These are phyloP conservation scores for Thuja plicata DNA, from an alignment of 83 land plant genomes.

Conservation along the genomic window DNA sequence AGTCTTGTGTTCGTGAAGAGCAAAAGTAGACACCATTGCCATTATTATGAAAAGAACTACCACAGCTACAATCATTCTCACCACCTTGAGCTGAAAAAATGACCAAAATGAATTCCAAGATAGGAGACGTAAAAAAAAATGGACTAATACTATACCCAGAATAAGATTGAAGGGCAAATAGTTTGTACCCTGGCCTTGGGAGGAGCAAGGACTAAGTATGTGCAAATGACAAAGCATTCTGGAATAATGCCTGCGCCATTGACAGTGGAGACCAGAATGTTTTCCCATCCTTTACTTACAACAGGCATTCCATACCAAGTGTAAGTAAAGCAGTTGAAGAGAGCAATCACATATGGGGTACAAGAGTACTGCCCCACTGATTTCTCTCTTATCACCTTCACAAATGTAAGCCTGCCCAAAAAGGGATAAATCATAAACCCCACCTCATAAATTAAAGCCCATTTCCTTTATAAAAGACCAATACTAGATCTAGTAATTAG, in stretches of 20 bases:
- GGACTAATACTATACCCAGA: too few species aligned
- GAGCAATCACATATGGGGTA: conserved; percentile 15
- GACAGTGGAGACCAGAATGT: conserved; percentile 3
- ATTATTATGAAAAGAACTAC: neutral
- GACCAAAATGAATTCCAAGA: too few species aligned
- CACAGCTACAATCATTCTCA: conserved; percentile 1
- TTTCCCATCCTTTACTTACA: conserved; percentile 12
- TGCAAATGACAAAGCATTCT: conserved; percentile 38
- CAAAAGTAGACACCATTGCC: neutral
- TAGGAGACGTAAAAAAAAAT: too few species aligned
- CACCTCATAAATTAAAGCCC: neutral
- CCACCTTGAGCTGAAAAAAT: neutral
- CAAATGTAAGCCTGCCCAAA: conserved; percentile 7
- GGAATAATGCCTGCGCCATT: conserved; percentile 6
- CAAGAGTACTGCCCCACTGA: neutral
- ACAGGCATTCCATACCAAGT: conserved; percentile 16
- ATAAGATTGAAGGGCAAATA: too few species aligned
- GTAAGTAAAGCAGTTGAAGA: conserved; percentile 11
- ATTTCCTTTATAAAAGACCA: neutral
- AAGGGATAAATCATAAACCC: neutral
- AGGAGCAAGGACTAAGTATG: conserved; percentile 17
- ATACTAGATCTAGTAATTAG: neutral
- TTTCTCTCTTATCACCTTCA: neutral
- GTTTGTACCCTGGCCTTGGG: too few species aligned
- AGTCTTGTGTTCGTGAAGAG: neutral